Evolutionary conservation across 1,139 yeast genomes (phyloP), one percentile per base, ranked within the genome.

Genomic region (Blastobotrys raffinosifermentans): DNA sequence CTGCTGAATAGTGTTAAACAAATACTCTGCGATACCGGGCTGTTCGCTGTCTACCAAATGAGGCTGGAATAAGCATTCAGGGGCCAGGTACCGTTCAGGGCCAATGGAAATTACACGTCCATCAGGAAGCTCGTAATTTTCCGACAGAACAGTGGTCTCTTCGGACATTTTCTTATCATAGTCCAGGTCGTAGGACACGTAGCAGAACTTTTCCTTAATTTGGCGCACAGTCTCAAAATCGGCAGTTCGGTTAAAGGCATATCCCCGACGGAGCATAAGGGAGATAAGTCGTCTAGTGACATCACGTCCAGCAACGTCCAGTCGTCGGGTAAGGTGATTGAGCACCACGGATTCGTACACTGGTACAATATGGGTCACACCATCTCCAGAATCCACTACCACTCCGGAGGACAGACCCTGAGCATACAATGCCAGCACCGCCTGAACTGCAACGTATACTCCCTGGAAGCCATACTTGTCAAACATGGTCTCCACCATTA

Each of bases 221-320:
- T 89, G 96, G 56, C 98, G 85, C 34, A 91, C 96, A 1, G 98
- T 91, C 66, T 91, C 98, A 54, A 91, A 91, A 67, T 91, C 98
- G 8, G 98, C 98, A 29, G 96, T 89, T 69, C 98, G 78, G 69
- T 91, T 93, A 66, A 91, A 89, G 4, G 97, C 96, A 62, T 91
- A 93, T 35, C 98, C 98, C 54, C 97, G 80, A 63, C 97, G 86
- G 46, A 93, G 76, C 53, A 91, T 70, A 53, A 91, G 72, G 53
- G 81, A 91, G 62, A 91, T 89, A 64, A 91, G 72, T 61, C 91
- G 87, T 58, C 96, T 77, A 15, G 98, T 91, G 35, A 93, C 97
- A 55, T 91, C 98, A 63, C 99, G 78, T 51, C 98, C 98, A 2
- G 98, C 99, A 45, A 91, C 95, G 61, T 93, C 96, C 54, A 91